Percentiles rank a stretch among this genome's conserved stretches.
These are phyloP conservation scores for Suhomyces faveliae DNA, from an alignment of 805 yeast species.

Conservation along the genomic window DNA sequence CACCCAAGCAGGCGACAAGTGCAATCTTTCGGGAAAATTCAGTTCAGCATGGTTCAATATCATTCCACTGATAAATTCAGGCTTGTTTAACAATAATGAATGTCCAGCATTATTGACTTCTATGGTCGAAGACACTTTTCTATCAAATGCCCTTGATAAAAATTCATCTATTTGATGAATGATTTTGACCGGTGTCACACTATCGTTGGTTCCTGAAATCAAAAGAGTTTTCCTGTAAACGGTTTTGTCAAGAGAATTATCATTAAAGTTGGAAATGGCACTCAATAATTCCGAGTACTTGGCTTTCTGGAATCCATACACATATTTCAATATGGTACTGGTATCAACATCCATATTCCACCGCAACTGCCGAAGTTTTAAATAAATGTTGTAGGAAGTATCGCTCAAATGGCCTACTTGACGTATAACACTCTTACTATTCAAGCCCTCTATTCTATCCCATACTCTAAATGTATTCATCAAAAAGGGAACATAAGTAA, in stretches of 20 bases:
- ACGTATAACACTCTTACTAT: slow-evolving; percentile 58
- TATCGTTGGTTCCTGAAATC: slow-evolving; percentile 59
- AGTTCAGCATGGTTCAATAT: slow-evolving; percentile 55
- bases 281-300: slow-evolving; percentile 42
- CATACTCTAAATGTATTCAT: slow-evolving; percentile 55
- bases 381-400: slow-evolving; percentile 26
- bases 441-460: slow-evolving; percentile 63
- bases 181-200: slow-evolving; percentile 48
- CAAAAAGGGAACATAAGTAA: slow-evolving; percentile 41
- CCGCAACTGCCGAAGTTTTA: slow-evolving; percentile 57
- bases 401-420: slow-evolving; percentile 35
- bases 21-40: slow-evolving; percentile 45
- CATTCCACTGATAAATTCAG: slow-evolving; percentile 61
- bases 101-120: slow-evolving; percentile 59
- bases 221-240: slow-evolving; percentile 48
- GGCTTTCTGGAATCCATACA: slow-evolving; percentile 48
- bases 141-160: slow-evolving; percentile 21
- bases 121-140: slow-evolving; percentile 31
- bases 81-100: slow-evolving; percentile 59
- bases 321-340: slow-evolving; percentile 50
- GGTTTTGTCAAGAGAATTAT: slow-evolving; percentile 28
- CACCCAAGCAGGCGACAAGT: slow-evolving; percentile 71
- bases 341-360: slow-evolving; percentile 70
- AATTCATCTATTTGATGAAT: slow-evolving; percentile 30
- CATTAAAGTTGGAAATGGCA: slow-evolving; percentile 36